Evolutionary conservation across 2,329 filamentous ascomycete genomes (phyloP), one percentile per base, ranked within the genome.

Genomic region (Trichothecium sympodiale): DNA sequence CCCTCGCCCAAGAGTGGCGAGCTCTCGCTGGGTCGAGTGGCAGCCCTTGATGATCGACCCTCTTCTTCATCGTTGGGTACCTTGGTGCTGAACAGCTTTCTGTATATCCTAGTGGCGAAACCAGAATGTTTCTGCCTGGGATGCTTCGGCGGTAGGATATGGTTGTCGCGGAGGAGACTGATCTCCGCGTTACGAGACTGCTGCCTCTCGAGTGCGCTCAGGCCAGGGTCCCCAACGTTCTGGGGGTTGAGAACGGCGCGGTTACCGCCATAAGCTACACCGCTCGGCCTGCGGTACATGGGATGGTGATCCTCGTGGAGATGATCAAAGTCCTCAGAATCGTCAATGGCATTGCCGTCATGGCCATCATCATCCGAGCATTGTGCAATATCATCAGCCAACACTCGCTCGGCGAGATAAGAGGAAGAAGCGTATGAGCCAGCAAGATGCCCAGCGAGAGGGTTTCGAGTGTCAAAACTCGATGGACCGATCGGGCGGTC

Each of bases 221-320:
- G 55, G 33, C 60, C 51, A 3, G 65, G 58, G 33, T 69, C 65
- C 14, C 64, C 61, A 12, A 60, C 40, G 8, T 52, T 53, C 33
- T 67, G 64, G 4, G 76, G 74, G 17, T 84, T 71, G 39, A 93
- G 67, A 4, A 80, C 73, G 4, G 81, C 79, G 36, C 85, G 69
- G 2, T 77, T 71, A 17, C 80, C 79, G 10, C 80, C 82, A 40
- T 74, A 83, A 20, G 80, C 78, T 30, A 91, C 78, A 51, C 80
- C 82, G 45, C 77, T 83, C 1, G 86, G 84, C 31, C 86, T 74
- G 37, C 83, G 76, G 60, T 91, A 94, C 46, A 67, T 68, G 51
- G 57, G 63, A 37, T 62, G 68, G n/a, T 59, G 59, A 14, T 52
- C 49, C 9, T 60, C 60, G 31, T 64, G 51, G 34, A 62, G 53